phyloP scores from a whole-genome alignment of 192 early-diverging fungal genomes.

The Radiomyces spectabilis region DNA sequence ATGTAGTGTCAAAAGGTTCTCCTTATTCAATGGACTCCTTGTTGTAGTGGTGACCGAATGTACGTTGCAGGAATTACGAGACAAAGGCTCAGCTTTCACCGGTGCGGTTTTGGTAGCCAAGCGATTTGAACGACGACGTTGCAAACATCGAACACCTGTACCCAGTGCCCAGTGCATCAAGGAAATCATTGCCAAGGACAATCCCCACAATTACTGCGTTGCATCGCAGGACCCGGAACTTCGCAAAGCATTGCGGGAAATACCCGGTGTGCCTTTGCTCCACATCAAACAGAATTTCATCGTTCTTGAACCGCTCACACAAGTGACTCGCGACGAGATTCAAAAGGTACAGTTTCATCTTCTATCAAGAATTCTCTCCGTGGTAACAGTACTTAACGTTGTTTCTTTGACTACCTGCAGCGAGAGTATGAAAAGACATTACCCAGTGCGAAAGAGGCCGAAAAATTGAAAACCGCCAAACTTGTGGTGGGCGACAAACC shows the following conservation, averaged over 20 bases:
- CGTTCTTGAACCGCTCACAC: constrained; percentile 72
- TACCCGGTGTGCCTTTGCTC: constrained; percentile 84
- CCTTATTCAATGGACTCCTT: constrained; percentile 1
- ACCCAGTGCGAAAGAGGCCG: neutral
- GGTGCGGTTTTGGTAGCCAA: constrained; percentile 54
- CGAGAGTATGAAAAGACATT: neutral
- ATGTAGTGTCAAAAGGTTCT: neutral
- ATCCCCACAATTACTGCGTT: constrained; percentile 80
- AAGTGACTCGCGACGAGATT: constrained; percentile 35
- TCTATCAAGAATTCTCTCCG: neutral
- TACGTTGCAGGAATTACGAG: constrained; percentile 62
- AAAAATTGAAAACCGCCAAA: neutral
- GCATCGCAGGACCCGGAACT: constrained; percentile 73
- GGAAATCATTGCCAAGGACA: constrained; percentile 65
- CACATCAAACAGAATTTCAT: constrained; percentile 61
- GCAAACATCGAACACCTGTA: constrained; percentile 63
- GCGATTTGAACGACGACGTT: constrained; percentile 73
- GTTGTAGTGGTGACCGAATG: constrained; percentile 52
- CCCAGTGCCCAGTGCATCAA: constrained; percentile 61
- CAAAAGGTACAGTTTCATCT: constrained; percentile 33
- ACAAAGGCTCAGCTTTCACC: constrained; percentile 50
- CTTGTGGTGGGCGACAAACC: neutral
- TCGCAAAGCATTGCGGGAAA: constrained; percentile 47
- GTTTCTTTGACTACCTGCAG: neutral
- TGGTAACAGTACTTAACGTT: neutral